Conservation (phyloP, 768 basidiomycete genomes). For the Rhodosporidiobolus sp. region DNA sequence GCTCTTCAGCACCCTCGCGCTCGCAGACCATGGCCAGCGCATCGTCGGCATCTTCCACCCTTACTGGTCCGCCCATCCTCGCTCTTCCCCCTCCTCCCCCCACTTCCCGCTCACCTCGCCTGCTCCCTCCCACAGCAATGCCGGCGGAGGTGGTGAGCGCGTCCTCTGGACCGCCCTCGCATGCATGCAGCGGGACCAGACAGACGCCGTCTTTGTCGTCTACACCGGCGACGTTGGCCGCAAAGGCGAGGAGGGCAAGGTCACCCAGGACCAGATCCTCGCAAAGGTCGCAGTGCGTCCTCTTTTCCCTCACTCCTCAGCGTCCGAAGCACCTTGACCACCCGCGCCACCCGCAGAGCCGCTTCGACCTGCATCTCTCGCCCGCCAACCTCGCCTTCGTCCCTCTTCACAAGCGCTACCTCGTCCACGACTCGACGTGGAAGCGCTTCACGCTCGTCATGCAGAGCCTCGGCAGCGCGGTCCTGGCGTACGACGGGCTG, state of each 20-base stretch:
- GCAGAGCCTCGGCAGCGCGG: constrained; percentile 83
- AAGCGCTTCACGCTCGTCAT: constrained; percentile 85
- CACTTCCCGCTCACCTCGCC: background rate
- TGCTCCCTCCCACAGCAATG: constrained; percentile 61
- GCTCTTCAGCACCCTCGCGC: background rate
- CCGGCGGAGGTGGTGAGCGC: constrained; percentile 93
- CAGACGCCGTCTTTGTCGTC: constrained; percentile 67
- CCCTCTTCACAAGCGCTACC: constrained; percentile 65
- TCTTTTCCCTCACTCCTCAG: background rate
- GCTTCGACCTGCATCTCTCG: constrained; percentile 74
- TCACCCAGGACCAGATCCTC: constrained; percentile 74
- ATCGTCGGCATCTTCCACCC: constrained; percentile 90
- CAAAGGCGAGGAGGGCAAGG: constrained; percentile 67
- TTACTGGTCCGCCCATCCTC: constrained; percentile 71
- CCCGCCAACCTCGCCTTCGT: constrained; percentile 71
- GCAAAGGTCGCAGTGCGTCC: constrained; percentile 68
- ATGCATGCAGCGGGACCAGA: constrained; percentile 66
- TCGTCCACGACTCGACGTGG: constrained; percentile 81
- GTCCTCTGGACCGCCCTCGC: constrained; percentile 90
- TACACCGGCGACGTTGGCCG: constrained; percentile 80
- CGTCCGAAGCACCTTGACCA: background rate
- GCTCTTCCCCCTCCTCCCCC: background rate
- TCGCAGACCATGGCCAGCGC: background rate
- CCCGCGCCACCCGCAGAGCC: constrained; percentile 54
- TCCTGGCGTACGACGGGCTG: constrained; percentile 79